These are phyloP conservation scores for Fusarium pseudograminearum DNA, from an alignment of 2,329 filamentous ascomycete species.

Conservation along the genomic window DNA sequence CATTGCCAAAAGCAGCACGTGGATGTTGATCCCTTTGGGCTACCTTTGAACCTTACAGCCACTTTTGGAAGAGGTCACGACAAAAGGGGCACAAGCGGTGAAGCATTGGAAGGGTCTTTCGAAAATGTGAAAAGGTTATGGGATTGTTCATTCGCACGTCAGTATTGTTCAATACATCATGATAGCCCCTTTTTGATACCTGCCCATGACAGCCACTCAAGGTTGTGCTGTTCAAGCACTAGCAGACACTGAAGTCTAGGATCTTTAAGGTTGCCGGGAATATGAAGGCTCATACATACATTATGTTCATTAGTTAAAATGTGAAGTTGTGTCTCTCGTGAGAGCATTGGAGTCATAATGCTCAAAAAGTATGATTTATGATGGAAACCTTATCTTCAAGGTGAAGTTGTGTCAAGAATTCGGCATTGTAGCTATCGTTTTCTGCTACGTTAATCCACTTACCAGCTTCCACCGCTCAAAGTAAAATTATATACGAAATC, in stretches of 20 bases:
- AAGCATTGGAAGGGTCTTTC: neutral
- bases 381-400: too few relatives aligned
- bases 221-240: rapidly evolving
- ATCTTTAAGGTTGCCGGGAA: too few relatives aligned
- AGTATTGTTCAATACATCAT: neutral
- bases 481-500: rapidly evolving
- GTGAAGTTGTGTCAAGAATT: too few relatives aligned
- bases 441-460: neutral
- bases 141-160: neutral
- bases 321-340: too few relatives aligned
- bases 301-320: rapidly evolving
- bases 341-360: too few relatives aligned
- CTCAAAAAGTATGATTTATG: too few relatives aligned
- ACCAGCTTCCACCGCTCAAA: neutral
- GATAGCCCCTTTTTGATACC: neutral
- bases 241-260: neutral
- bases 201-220: neutral
- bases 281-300: too few relatives aligned
- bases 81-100: neutral
- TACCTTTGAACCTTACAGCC: neutral
- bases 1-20: constrained; percentile 1
- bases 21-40: neutral
- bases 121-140: neutral
- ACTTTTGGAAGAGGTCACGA: neutral
- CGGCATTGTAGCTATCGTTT: neutral